Base-by-base conservation (phyloP, 2,329 filamentous ascomycete genomes). In the Neofusicoccum sp. region DNA sequence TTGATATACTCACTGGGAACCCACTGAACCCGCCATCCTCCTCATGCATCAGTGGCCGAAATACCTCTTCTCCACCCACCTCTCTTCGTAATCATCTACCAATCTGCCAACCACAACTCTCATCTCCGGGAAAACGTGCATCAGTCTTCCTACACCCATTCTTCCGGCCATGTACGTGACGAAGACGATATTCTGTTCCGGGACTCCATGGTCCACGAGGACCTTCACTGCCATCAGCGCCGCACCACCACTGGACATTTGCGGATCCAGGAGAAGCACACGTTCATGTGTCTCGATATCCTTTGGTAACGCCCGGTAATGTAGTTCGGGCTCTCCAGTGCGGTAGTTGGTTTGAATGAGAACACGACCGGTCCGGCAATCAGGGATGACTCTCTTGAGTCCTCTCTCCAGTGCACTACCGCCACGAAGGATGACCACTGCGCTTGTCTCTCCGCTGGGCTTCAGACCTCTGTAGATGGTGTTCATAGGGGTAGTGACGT, bases 151-250 rank as follows among this genome's bases (percentile, higher is more conserved):
- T 63, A 98, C 74, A 0, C 93, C 95, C 67, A 90, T 86, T 65
- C 87, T 87, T 7, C 93, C 93, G 3, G 93, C 93, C 65, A 91
- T 89, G 72, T 96, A 97, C 3, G 93, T 96, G 40, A 96, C 93
- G 72, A 98, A 88, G 34, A 97, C 90, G 65, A 99, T 96, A 65
- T 83, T 88, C 47, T 91, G 85, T 71, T 95, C 88, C 5, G 85
- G 79, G 6, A 98, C 93, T 9, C 95, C 95, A 70, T 98, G 93
- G 73, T 99, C 95, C 14, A 96, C 86, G 58, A 99, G 79, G n/a
- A 98, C 91, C 70, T 95, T 89, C 43, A 98, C 93, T 0, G 95
- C 92, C 95, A 99, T 99, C 61, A 99, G 79, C 4, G 86, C 86
- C 11, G 86, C 85, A 36, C 93, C 93, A 44, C 95, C 95, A 63